Evolutionary conservation across 371 early-diverging fungal genomes (phyloP), one percentile per base, ranked within the genome.

Genomic region (Dichotomocladium elegans): DNA sequence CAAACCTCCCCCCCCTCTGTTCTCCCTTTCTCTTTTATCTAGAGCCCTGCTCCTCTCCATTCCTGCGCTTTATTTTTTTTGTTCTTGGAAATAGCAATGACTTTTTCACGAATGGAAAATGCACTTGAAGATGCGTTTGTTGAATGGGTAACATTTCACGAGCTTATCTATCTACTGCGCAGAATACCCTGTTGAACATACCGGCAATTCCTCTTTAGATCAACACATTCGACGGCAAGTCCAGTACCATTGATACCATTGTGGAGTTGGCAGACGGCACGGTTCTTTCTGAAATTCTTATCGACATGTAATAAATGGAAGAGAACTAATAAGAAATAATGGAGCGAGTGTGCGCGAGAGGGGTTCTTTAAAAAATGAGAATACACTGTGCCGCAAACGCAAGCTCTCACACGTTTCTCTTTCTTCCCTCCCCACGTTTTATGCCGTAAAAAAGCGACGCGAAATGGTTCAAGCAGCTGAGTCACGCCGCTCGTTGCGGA

Each of bases 241-340:
- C 86, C 25, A 70, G 79, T 41, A 74, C 77, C n/a, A 81, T 85
- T 47, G 72, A 73, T 49, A 72, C 72, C 44, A 71, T 89, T 21
- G 74, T 77, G 33, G 94, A 93, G 72, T 81, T 94, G 35, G 73
- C 84, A 48, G 93, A 93, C 65, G 91, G 92, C 34, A 78, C 82
- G 41, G 74, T 89, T 8, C 69, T 95, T 24, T 86, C 86, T 40
- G 93, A 93, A 50, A 79, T 94, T 29, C 82, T 91, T 21, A 66
- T 79, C 10, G 88, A 90, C 54, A 88, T 95, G 94, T 94, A 84
- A 79, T n/a, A 15, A n/a, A 35, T 19, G 4, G 12, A 12, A 5
- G 19, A 8, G 14, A 37, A 37, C n/a, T n/a, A n/a, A n/a, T n/a
- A n/a, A n/a, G n/a, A n/a, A n/a, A n/a, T n/a, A n/a, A 19, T 3